These are phyloP conservation scores for Entomortierella lignicola DNA, from an alignment of 192 early-diverging fungal genomes.

Conservation along the genomic window DNA sequence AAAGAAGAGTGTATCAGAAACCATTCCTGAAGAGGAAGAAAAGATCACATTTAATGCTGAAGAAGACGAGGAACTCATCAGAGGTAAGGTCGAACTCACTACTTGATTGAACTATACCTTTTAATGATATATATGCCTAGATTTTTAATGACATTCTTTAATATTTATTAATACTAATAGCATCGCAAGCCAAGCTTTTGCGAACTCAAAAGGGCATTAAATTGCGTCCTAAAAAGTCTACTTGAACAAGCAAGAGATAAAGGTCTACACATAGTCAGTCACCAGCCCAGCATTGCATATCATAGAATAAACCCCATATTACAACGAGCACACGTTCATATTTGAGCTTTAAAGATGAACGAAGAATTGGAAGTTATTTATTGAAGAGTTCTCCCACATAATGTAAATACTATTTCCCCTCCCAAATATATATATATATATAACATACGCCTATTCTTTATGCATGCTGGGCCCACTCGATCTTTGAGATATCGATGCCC, in stretches of 20 bases:
- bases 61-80: constrained; percentile 44
- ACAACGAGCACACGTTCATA: not conserved
- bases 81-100: constrained; percentile 15
- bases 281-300: not conserved
- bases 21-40: constrained; percentile 1
- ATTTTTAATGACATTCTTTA: not conserved
- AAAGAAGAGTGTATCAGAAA: constrained; percentile 26
- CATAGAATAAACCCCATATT: not conserved
- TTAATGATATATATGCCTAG: not conserved
- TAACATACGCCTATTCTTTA: too few relatives aligned
- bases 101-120: not conserved
- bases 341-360: too few relatives aligned
- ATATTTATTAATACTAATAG: constrained; percentile 4
- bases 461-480: constrained; percentile 54
- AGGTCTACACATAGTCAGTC: not conserved
- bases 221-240: constrained; percentile 41
- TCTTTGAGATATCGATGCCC: constrained; percentile 53
- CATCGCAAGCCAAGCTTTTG: constrained; percentile 51
- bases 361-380: too few relatives aligned
- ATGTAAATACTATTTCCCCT: too few relatives aligned
- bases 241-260: not conserved
- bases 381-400: too few relatives aligned
- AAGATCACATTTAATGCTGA: constrained; percentile 40
- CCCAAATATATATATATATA: too few relatives aligned
- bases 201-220: constrained; percentile 49